Conservation (phyloP, 2,329 filamentous ascomycete genomes). For the Metarhizium robertsii region DNA sequence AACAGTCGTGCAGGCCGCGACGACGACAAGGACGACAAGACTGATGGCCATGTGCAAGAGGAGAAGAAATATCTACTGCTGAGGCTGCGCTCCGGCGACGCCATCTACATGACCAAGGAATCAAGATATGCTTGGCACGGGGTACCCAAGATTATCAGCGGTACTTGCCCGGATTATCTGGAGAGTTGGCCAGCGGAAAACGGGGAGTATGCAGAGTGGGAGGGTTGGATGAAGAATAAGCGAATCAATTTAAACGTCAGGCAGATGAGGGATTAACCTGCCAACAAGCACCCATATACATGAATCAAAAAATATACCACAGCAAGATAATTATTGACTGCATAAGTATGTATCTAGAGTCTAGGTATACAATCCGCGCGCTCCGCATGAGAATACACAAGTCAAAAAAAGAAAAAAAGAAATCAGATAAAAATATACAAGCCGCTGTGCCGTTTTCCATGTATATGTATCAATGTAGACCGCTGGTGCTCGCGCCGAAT, state of each 20-base stretch:
- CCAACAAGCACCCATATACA: not conserved
- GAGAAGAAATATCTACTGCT: conserved; percentile 48
- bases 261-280: conserved; percentile 63
- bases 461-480: not conserved
- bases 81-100: conserved; percentile 74
- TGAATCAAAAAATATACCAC: too few relatives aligned
- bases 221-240: conserved; percentile 81
- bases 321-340: too few relatives aligned
- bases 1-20: conserved; percentile 13
- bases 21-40: too few relatives aligned
- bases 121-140: conserved; percentile 92
- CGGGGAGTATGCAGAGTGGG: conserved; percentile 58
- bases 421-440: not conserved
- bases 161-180: conserved; percentile 69
- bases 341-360: not conserved
- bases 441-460: not conserved
- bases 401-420: not conserved
- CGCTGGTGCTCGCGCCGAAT: not conserved
- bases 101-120: conserved; percentile 75
- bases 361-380: not conserved
- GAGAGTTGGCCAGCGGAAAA: conserved; percentile 60
- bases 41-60: conserved; percentile 9
- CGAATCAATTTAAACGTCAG: conserved; percentile 87
- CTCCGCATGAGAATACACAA: not conserved
- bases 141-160: conserved; percentile 74